Evolutionary conservation across 2,329 filamentous ascomycete genomes (phyloP), one percentile per base, ranked within the genome.

Genomic region (Phaeosphaeriaceae sp.): DNA sequence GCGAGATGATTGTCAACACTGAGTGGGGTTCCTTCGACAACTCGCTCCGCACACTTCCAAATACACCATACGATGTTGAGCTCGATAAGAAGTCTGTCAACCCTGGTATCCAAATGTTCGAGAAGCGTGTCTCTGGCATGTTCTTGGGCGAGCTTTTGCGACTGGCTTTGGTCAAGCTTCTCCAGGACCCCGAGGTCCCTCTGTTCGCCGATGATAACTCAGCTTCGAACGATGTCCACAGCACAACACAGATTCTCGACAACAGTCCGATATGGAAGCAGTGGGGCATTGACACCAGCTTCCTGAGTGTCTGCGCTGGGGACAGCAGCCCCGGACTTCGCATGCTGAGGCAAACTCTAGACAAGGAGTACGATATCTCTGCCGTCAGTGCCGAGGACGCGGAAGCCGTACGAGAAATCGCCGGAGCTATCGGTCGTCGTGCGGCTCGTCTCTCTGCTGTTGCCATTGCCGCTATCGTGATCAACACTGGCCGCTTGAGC

Each of bases 21-120:
- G 95, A 99, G 81, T 99, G 95, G 95, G 95, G 95, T 62, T 97
- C 93, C 57, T 99, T 99, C 73, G 95, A 99, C 80, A 98, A 98
- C 81, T 87, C 91, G 69, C 88, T 98, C 65, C 92, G 90, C 68
- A 91, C 97, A 21, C 85, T 99, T 43, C 95, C 94, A 48, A 90
- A 89, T 70, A 98, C 94, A 0, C 82, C 87, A 0, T 98, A 93
- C 81, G 95, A 99, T 75, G 81, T 84, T 51, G 85, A 88, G 57
- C 84, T 99, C 23, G 94, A 99, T 78, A 81, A 83, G 56, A 88
- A 90, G 60, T 95, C 90, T 65, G 88, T 92, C 69, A 98, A 99
- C 79, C 94, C 94, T 0, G 95, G 95, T 24, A 88, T 97, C 61
- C 95, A 99, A 76, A 97, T 98, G 92, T 99, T 98, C 74, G 95